Evolutionary conservation across 2,329 filamentous ascomycete genomes (phyloP).

Genomic region (Chaetomium globosum): DNA sequence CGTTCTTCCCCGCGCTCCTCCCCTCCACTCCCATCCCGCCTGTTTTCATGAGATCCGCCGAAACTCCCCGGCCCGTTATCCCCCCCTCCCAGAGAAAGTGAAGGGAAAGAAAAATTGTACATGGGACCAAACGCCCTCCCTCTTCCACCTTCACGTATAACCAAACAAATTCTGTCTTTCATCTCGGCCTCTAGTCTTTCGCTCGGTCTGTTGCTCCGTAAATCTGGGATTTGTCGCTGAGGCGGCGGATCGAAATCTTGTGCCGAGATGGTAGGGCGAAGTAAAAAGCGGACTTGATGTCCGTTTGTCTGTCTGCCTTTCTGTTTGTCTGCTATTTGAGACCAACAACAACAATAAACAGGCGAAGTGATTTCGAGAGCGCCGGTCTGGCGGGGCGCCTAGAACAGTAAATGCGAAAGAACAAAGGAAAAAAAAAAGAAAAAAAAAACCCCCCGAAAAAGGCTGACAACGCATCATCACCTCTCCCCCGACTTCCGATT

Average conservation of each 20-base stretch:
- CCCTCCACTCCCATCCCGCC: background rate
- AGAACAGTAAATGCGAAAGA: background rate
- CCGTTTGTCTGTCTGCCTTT: background rate
- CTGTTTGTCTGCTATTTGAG: background rate
- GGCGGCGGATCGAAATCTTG: background rate
- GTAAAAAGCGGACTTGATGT: background rate
- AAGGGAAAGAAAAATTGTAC: background rate
- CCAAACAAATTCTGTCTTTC: background rate
- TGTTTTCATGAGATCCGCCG: background rate
- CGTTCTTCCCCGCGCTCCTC: background rate
- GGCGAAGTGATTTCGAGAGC: background rate
- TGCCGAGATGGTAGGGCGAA: background rate
- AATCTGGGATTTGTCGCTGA: background rate
- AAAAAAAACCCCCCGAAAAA: background rate
- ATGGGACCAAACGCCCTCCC: background rate
- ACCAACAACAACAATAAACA: background rate
- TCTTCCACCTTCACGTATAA: background rate
- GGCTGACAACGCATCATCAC: conserved; percentile 24
- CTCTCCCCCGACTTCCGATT: conserved; percentile 48
- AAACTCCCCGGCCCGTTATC: background rate
- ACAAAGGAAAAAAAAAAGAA: background rate
- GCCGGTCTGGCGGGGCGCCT: background rate
- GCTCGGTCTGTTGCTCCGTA: background rate
- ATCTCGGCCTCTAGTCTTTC: background rate
- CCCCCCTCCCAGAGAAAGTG: background rate